phyloP scores from a whole-genome alignment of 2,329 filamentous ascomycete species.

The Arachnopeziza araneosa region DNA sequence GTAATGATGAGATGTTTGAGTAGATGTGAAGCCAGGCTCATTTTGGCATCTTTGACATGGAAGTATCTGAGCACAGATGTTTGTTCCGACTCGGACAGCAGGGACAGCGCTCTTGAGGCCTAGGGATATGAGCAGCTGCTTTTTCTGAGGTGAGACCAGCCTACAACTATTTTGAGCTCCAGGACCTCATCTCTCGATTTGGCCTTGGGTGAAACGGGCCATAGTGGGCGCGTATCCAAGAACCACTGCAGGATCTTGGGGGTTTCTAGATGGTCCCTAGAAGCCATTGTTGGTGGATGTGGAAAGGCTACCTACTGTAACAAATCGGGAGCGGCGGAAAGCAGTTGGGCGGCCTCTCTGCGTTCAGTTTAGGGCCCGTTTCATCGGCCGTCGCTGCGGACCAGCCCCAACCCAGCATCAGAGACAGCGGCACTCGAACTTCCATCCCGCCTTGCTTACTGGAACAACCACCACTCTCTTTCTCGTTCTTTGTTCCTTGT shows the following conservation, averaged over 20 bases:
- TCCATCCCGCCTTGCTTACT: background rate
- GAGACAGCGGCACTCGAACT: background rate
- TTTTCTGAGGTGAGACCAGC: background rate
- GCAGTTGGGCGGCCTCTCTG: background rate
- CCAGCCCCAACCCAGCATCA: background rate
- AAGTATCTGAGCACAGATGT: constrained; percentile 54
- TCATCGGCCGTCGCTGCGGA: background rate
- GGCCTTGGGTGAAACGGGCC: constrained; percentile 41
- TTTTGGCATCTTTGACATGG: constrained; percentile 67
- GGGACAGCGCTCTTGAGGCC: constrained; percentile 48
- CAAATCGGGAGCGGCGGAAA: background rate
- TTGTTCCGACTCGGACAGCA: constrained; percentile 51
- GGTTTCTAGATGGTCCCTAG: no score
- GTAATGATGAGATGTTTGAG: constrained; percentile 67
- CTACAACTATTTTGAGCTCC: constrained; percentile 27
- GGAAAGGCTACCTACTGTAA: no score
- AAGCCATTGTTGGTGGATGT: no score
- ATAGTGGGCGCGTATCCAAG: constrained; percentile 54
- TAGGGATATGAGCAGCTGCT: constrained; percentile 24
- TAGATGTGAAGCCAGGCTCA: constrained; percentile 66
- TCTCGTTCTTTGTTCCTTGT: background rate
- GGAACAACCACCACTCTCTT: background rate
- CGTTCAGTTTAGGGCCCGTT: background rate
- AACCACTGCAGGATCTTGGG: constrained; percentile 51
- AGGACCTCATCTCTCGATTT: constrained; percentile 31